These are phyloP conservation scores for Lactifluus subvellereus DNA, from an alignment of 768 basidiomycete genomes.

Conservation along the genomic window DNA sequence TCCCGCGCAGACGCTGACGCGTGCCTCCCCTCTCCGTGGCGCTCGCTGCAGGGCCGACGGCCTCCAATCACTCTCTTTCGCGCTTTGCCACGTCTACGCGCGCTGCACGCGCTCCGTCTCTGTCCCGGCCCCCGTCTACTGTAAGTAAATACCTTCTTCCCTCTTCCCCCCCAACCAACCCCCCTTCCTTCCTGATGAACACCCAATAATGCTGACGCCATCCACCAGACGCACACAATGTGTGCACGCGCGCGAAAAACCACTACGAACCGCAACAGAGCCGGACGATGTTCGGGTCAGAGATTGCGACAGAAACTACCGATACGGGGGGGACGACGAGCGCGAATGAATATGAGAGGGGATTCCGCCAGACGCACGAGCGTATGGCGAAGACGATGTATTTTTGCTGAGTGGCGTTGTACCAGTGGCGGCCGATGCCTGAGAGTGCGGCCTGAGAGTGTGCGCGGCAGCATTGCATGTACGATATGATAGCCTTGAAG, in stretches of 20 bases:
- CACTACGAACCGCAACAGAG: slow-evolving; percentile 59
- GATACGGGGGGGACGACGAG: slow-evolving; percentile 25
- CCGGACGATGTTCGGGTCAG: slow-evolving; percentile 48
- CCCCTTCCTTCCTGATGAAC: background rate
- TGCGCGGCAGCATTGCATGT: no score
- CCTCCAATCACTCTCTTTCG: slow-evolving; percentile 64
- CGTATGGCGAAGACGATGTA: slow-evolving; percentile 38
- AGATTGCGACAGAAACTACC: slow-evolving; percentile 32
- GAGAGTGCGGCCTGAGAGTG: no score
- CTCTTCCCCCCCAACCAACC: no score
- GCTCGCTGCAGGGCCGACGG: slow-evolving; percentile 45
- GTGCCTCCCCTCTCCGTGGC: background rate
- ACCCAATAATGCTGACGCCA: background rate
- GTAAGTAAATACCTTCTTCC: slow-evolving; percentile 36
- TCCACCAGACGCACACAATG: slow-evolving; percentile 61
- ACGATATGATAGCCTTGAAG: no score
- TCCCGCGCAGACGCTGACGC: background rate
- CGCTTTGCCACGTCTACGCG: slow-evolving; percentile 75
- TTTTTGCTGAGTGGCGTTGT: slow-evolving; percentile 26
- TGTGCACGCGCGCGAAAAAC: slow-evolving; percentile 70
- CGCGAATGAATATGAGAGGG: slow-evolving; percentile 28
- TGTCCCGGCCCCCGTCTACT: slow-evolving; percentile 75
- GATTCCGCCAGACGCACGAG: slow-evolving; percentile 51
- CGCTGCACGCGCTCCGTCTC: slow-evolving; percentile 78
- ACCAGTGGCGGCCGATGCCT: no score